Conservation (phyloP, 306 rosid genomes). For the Pueraria montana region DNA sequence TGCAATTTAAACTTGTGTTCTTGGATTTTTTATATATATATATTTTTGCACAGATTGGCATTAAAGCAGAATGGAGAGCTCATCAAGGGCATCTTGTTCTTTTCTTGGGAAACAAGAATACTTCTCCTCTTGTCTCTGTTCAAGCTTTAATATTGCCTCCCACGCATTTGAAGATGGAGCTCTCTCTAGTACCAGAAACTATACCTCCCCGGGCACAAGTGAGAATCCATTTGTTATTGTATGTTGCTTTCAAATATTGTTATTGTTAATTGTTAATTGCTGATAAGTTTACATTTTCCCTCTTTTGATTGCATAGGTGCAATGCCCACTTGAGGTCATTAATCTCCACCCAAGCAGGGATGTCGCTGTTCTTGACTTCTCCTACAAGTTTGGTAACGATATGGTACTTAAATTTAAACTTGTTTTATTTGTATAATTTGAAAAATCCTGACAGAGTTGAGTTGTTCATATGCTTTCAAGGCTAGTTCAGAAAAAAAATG, state of each 20-base stretch:
- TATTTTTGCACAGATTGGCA: slow-evolving; percentile 74
- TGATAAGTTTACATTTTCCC: slow-evolving; percentile 9
- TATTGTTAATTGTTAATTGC: slow-evolving; percentile 4
- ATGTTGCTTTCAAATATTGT: slow-evolving; percentile 35
- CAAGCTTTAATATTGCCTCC: slow-evolving; percentile 95
- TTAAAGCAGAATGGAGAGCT: slow-evolving; percentile 97
- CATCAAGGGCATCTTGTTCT: slow-evolving; percentile 94
- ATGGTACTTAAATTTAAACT: slow-evolving; percentile 65
- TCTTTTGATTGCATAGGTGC: slow-evolving; percentile 73
- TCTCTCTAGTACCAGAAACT: slow-evolving; percentile 94
- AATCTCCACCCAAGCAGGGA: slow-evolving; percentile 97
- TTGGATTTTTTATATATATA: background rate
- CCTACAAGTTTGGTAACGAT: slow-evolving; percentile 88
- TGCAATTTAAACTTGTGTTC: slow-evolving; percentile 30
- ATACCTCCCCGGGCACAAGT: slow-evolving; percentile 99
- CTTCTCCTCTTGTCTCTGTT: slow-evolving; percentile 88
- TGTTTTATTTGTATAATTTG: slow-evolving; percentile 33
- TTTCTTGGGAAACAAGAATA: slow-evolving; percentile 97
- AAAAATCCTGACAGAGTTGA: slow-evolving; percentile 19
- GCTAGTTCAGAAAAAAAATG: slow-evolving; percentile 17
- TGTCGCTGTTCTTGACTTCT: slow-evolving; percentile 95
- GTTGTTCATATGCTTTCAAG: slow-evolving; percentile 18
- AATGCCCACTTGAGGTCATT: slow-evolving; percentile 95
- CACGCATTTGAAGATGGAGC: slow-evolving; percentile 86
- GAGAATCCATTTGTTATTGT: slow-evolving; percentile 40